Base-by-base conservation (phyloP, 768 basidiomycete species). In the Pleurotus platypus region DNA sequence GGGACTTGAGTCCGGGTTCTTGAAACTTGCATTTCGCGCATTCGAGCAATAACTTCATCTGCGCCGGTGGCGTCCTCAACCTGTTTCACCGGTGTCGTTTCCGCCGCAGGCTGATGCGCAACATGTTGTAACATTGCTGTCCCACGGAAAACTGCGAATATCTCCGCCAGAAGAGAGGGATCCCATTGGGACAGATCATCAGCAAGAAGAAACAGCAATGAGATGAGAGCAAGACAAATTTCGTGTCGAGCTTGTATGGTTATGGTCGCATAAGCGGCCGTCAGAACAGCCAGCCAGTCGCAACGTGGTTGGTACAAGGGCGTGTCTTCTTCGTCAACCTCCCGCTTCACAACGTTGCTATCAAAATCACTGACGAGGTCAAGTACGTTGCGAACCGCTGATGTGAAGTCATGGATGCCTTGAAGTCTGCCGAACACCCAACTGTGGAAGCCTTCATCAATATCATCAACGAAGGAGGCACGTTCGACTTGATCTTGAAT, bases 91-190 rank as follows among this genome's bases (percentile, higher is more conserved):
- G 56, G 35, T 46, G 47, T 60, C 60, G 63, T 61, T 56, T 70
- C 67, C 48, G 68, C 75, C n/a, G 79, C 79, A 51, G 87, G 83
- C 63, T 87, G 88, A 48, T 76, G 75, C 13, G 78, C 72, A 47
- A 85, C 74, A 57, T 78, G 80, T 24, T 84, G 86, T 16, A 91
- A 73, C 76, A 90, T 87, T 20, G 87, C 83, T 20, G 89, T 72
- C 12, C 88, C 89, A n/a, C 90, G 80, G 62, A 88, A 91, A 24
- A 92, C 84, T 6, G 88, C 87, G 67, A 92, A 86, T 20, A 90
- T 80, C 66, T 92, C 89, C 7, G 83, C 84, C 47, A 89, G 69
- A 24, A 90, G 64, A 18, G 83, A 72, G 15, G 83, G 81, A 64
- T 87, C 83, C 84, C 87, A 88, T 35, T 75, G 70, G 37, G 73